Percentiles rank a stretch among this genome's conserved stretches.
phyloP scores from a whole-genome alignment of 2,329 filamentous ascomycete genomes.

The Fusarium newnesense region DNA sequence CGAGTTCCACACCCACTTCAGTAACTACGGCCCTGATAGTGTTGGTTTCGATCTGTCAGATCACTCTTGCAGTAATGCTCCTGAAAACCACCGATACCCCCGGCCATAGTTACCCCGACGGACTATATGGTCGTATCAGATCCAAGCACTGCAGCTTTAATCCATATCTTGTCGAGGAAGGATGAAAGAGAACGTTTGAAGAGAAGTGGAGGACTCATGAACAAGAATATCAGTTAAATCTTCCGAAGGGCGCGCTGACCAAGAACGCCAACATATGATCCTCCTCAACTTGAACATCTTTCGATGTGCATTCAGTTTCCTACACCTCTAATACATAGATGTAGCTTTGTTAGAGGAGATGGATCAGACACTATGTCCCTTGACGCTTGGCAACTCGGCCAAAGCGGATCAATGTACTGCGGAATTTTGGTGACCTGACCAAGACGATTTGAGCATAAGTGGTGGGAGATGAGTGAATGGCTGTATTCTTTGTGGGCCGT shows the following conservation, averaged over 20 bases:
- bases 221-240: constrained; percentile 13
- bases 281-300: neutral
- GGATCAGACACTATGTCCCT: neutral
- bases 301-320: neutral
- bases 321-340: neutral
- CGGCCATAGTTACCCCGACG: neutral
- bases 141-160: neutral
- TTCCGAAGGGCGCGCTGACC: constrained; percentile 15
- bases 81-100: neutral
- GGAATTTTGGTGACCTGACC: neutral
- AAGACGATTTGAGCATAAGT: neutral
- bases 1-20: constrained; percentile 3
- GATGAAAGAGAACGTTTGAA: constrained; percentile 5
- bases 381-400: neutral
- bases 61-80: constrained; percentile 19
- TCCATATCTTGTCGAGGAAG: neutral
- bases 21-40: constrained; percentile 15
- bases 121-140: neutral
- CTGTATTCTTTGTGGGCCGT: constrained; percentile 27
- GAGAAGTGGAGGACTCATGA: constrained; percentile 14
- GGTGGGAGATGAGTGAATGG: constrained; percentile 4
- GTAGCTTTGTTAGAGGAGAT: neutral
- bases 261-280: neutral
- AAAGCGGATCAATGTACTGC: neutral
- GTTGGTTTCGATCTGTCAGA: constrained; percentile 35